Evolutionary conservation across 305 asterid species (phyloP), one percentile per base, ranked within the genome.

Genomic region (Nicotiana rustica): DNA sequence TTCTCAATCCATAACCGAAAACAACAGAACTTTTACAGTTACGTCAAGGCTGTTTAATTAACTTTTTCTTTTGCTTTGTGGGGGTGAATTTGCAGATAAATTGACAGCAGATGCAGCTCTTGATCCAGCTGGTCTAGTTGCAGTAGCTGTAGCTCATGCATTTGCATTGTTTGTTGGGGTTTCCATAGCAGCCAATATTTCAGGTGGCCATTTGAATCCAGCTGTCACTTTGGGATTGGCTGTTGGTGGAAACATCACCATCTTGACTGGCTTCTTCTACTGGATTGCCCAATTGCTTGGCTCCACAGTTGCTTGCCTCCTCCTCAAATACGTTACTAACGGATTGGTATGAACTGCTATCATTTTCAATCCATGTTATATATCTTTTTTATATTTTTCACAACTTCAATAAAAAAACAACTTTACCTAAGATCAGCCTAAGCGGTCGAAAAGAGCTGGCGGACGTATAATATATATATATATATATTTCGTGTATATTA

Each of bases 171-270:
- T 92, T 31, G 97, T 92, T 8, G 95, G 93, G 2, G 95, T 92
- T 17, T 62, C 97, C 14, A 84, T 92, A 1, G 95, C 97, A 0
- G 93, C 95, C 84, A 91, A 91, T 49, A 85, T 91, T 68, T 92
- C 97, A 10, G 97, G 97, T 7, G 97, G 97, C 62, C 97, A 92
- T 71, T 61, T 92, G 83, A 92, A 92, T 56, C 97, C 97, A 6
- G 97, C 97, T 6, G 95, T 92, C 78, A 92, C 97, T 5, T 83
- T 92, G 19, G 97, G 97, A 13, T 81, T 92, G 86, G 94, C 97
- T 41, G 49, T 92, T 52, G 97, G 97, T 21, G 94, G 97, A 70
- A 87, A 91, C 88, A 91, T 91, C 70, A 92, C 97, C 81, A 73
- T 92, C 78, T 62, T 92, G 66, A 90, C 92, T 10, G 95, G 93